Evolutionary conservation across 352 stramenopile species (phyloP).

Genomic region (Globisporangium megalacanthum): DNA sequence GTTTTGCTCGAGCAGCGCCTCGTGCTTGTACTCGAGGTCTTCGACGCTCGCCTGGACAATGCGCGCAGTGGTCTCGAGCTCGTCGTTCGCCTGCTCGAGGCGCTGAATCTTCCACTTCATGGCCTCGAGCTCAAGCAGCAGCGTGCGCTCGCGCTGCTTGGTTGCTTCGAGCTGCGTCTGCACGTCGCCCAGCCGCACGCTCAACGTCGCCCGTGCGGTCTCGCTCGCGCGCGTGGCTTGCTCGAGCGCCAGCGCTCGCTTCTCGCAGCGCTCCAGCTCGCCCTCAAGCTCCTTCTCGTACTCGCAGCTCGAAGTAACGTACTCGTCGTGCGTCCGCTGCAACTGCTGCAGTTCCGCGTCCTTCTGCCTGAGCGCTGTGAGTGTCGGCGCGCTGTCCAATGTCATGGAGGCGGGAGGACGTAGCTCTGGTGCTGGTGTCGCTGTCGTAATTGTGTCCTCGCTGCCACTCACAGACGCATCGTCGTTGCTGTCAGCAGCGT

Average conservation of each 20-base stretch:
- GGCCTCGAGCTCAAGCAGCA: slow-evolving; percentile 30
- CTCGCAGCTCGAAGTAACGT: slow-evolving; percentile 67
- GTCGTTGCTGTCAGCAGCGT: background rate
- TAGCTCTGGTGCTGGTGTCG: too few species aligned
- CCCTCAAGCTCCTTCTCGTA: slow-evolving; percentile 68
- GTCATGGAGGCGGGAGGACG: too few species aligned
- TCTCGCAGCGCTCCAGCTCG: slow-evolving; percentile 54
- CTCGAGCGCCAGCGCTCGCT: slow-evolving; percentile 23
- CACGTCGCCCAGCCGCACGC: slow-evolving; percentile 10
- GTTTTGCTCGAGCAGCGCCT: slow-evolving; percentile 52
- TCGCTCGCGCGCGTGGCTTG: slow-evolving; percentile 25
- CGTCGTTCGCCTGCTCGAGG: slow-evolving; percentile 65
- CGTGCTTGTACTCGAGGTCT: slow-evolving; percentile 51
- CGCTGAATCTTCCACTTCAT: slow-evolving; percentile 68
- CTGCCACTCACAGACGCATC: too few species aligned
- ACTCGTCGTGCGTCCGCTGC: slow-evolving; percentile 66
- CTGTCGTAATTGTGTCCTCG: too few species aligned
- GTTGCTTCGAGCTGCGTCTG: slow-evolving; percentile 25
- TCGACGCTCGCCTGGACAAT: slow-evolving; percentile 55
- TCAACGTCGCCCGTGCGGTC: slow-evolving; percentile 21
- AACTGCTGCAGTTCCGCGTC: slow-evolving; percentile 36
- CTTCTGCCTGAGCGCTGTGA: slow-evolving; percentile 2
- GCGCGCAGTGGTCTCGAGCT: slow-evolving; percentile 57
- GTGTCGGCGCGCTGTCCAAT: background rate
- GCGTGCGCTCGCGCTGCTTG: slow-evolving; percentile 23